These are phyloP conservation scores for Xylariales sp. DNA, from an alignment of 2,329 filamentous ascomycete genomes.

Conservation along the genomic window DNA sequence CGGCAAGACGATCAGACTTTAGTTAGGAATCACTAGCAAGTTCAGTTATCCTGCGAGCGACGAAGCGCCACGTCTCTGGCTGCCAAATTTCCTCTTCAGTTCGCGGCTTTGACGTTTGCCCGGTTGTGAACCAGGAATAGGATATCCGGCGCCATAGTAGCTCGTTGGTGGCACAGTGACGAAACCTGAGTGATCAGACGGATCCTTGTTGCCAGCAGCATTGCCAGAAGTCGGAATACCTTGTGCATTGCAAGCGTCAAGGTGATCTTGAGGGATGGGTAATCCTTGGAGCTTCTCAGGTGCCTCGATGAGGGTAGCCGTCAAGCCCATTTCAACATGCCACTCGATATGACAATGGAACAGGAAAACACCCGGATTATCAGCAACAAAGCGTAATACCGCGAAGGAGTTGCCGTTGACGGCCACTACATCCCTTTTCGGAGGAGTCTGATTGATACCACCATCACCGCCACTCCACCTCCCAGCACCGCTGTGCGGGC, in stretches of 20 bases:
- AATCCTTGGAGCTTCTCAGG: conserved; percentile 51
- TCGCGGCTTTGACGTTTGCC: neutral
- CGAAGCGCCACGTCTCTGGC: too few relatives aligned
- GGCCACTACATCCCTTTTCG: conserved; percentile 32
- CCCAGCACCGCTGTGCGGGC: conserved; percentile 31
- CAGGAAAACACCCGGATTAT: conserved; percentile 51
- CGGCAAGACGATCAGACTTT: too few relatives aligned
- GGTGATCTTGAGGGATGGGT: conserved; percentile 55
- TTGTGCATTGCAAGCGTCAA: conserved; percentile 38
- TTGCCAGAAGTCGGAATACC: conserved; percentile 54
- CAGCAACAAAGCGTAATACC: conserved; percentile 46
- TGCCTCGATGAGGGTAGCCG: conserved; percentile 50
- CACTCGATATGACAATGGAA: conserved; percentile 59
- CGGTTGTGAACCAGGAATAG: neutral
- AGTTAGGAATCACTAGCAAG: too few relatives aligned
- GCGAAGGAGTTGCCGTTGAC: conserved; percentile 39
- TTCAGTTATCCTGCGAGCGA: too few relatives aligned
- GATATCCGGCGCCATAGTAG: conserved; percentile 6
- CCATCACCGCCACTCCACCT: conserved; percentile 29
- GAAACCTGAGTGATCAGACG: conserved; percentile 22
- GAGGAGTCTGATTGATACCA: conserved; percentile 24
- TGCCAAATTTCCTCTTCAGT: conserved; percentile 6
- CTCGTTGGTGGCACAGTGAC: conserved; percentile 23
- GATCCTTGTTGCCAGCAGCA: conserved; percentile 48
- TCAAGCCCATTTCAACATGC: conserved; percentile 57